Evolutionary conservation across 2,329 filamentous ascomycete genomes (phyloP), one percentile per base, ranked within the genome.

Genomic region (Colletotrichum simmondsii): DNA sequence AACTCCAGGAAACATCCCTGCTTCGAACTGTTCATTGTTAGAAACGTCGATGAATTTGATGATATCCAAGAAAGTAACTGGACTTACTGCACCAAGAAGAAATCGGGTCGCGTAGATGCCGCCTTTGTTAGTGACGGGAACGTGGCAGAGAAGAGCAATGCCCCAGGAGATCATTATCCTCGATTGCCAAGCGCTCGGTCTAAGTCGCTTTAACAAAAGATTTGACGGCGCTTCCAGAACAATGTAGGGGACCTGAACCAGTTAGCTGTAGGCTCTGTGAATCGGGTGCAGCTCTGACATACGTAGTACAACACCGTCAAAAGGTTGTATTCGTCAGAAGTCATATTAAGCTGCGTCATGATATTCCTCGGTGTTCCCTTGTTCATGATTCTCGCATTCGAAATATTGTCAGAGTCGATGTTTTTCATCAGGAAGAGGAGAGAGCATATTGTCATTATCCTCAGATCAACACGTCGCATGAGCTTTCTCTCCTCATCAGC

Each of bases 121-220:
- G 7, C 76, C 78, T 69, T 82, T 82, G 58, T 82, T 83, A 7
- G 74, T 79, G 4, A 84, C 82, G 0, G 82, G 79, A 4, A 79
- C 78, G 69, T 83, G 80, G 19, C 80, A 79, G 1, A 78, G 76
- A 1, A 83, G 74, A 24, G 78, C 77, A 24, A 83, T 78, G 11
- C 82, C 81, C 83, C 83, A 84, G 3, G 79, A 80, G 22, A 83
- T 73, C 81, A 85, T 83, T 28, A 85, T 85, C 11, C 84, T 75
- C 2, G 84, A 79, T 49, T 85, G 80, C 82, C 83, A 85, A 14
- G 78, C 79, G 1, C 80, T 83, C 0, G 84, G 84, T 2, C 77
- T 79, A 60, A 85, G 80, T 22, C 75, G 75, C 71, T 85, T 85
- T 2, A 85, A 66, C 6, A 85, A 61, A 8, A 85, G 73, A 61